These are phyloP conservation scores for Tetracentron sinense DNA, from an alignment of 164 flowering plant species.

Conservation along the genomic window DNA sequence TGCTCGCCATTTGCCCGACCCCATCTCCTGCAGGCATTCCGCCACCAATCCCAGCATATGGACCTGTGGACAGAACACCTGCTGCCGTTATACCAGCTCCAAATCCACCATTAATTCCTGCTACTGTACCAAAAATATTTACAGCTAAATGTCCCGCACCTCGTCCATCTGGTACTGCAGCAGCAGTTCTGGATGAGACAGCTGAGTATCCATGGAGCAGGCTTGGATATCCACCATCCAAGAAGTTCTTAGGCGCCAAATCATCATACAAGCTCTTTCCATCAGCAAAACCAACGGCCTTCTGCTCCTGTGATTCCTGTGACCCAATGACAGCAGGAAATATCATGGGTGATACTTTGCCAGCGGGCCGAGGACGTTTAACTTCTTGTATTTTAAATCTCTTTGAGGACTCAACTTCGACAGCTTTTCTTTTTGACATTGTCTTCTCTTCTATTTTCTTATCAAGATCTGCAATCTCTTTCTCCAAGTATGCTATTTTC, in stretches of 20 bases:
- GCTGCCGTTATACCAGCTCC: constrained; percentile 13
- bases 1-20: constrained; percentile 9
- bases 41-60: constrained; percentile 21
- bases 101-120: constrained; percentile 9
- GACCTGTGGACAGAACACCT: constrained; percentile 4
- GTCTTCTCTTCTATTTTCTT: constrained; percentile 21
- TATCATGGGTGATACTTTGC: constrained; percentile 3
- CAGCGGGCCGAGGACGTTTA: constrained; percentile 23
- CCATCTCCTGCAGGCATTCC: constrained; percentile 4
- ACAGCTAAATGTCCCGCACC: constrained; percentile 14
- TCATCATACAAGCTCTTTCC: constrained; percentile 14
- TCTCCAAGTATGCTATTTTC: constrained; percentile 35
- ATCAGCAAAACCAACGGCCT: constrained; percentile 7
- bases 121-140: constrained; percentile 2
- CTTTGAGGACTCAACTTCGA: constrained; percentile 24
- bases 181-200: constrained; percentile 8
- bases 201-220: constrained; percentile 15
- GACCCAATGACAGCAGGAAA: constrained; percentile 1
- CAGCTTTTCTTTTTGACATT: constrained; percentile 31
- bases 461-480: constrained; percentile 25
- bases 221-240: constrained; percentile 18
- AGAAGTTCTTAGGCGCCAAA: constrained; percentile 1
- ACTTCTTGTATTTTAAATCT: constrained; percentile 21
- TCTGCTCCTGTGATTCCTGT: constrained; percentile 23
- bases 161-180: constrained; percentile 12